Evolutionary conservation across 2,329 filamentous ascomycete species (phyloP), one percentile per base, ranked within the genome.

Genomic region (Neofusicoccum ribis): DNA sequence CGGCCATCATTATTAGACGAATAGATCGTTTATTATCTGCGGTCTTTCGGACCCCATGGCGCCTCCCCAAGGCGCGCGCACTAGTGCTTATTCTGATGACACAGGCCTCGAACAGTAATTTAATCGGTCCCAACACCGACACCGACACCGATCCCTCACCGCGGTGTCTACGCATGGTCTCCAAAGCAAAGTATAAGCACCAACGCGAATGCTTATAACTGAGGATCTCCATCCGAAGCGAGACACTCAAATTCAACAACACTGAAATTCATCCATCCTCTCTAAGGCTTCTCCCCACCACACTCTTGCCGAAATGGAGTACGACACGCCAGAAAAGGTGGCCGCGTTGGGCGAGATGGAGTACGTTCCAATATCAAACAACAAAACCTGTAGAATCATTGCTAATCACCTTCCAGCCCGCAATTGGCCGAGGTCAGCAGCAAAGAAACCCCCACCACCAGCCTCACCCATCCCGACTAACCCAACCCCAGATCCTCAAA

Each of bases 331-430:
- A 46, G 56, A 60, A 47, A 11, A 12, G 4, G 56, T 60, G 12
- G 56, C 56, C 27, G 56, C 56, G 8, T 47, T 60, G n/a, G 43
- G 15, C 44, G 31, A 60, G 14, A 46, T 49, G n/a, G 56, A 60
- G 56, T 60, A 47, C 4, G 56, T 23, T 47, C 23, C 23, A 17
- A 2, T 12, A 50, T 0, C 8, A 14, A 36, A 20, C 15, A 3
- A 20, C 27, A 12, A 36, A 46, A 37, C 14, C 27, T 20, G 12
- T 60, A 15, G 39, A 34, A 46, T 7, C 1, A 60, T 46, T 36
- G 36, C 56, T 60, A 37, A 60, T 23, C 9, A 12, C 1, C 56
- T 0, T 36, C 17, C 41, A 60, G 56, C 36, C 56, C 56, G 6
- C 56, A 60, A 14, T 20, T 60, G 8, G 27, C n/a, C 23, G 23